phyloP scores from a whole-genome alignment of 2,329 filamentous ascomycete species.

The Mycosphaerella arachidis region DNA sequence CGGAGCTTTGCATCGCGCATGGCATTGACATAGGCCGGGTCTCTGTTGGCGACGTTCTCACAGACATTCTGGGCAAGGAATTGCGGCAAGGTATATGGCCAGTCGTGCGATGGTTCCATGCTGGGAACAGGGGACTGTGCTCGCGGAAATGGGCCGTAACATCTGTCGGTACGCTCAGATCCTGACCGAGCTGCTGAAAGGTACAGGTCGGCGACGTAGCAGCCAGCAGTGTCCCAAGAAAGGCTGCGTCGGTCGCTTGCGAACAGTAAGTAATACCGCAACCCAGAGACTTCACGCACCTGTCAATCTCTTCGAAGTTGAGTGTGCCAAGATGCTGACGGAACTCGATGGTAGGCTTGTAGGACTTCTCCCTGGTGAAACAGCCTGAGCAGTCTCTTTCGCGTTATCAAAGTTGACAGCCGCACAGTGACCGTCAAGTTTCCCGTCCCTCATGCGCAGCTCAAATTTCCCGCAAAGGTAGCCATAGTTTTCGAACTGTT shows the following conservation, averaged over 20 bases:
- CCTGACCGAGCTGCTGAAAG: neutral
- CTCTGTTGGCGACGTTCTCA: neutral
- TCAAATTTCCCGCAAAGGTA: neutral
- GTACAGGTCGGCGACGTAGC: neutral
- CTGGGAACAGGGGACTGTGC: no score
- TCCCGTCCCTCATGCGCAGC: no score
- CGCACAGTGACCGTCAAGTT: constrained; percentile 7
- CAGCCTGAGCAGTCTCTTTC: neutral
- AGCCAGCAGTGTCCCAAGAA: neutral
- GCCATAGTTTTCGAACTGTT: neutral
- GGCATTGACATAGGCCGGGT: neutral
- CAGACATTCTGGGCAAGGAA: neutral
- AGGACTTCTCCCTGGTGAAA: neutral
- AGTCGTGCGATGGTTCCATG: no score
- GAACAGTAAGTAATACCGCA: constrained; percentile 10
- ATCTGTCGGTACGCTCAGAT: neutral
- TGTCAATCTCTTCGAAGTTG: constrained; percentile 19
- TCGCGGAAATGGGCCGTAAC: neutral
- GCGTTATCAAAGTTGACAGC: constrained; percentile 23
- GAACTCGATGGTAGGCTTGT: constrained; percentile 29
- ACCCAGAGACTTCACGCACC: constrained; percentile 20
- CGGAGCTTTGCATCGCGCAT: neutral
- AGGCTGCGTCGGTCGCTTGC: neutral
- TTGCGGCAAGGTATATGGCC: neutral
- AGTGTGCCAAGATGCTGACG: constrained; percentile 30